Evolutionary conservation across 306 rosid species (phyloP).

Genomic region (Spatholobus suberectus): DNA sequence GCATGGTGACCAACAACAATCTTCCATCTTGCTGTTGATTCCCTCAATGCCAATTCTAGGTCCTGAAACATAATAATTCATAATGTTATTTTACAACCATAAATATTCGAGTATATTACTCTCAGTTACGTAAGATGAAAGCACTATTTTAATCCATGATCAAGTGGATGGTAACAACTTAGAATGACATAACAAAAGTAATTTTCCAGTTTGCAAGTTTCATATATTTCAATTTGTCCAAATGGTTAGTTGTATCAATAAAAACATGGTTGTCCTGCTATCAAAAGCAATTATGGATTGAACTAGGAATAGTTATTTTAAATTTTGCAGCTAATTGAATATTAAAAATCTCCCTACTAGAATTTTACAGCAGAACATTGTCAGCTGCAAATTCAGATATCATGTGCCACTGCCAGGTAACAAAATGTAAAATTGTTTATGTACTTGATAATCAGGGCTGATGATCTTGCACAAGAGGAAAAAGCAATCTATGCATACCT

Average conservation of each 20-base stretch:
- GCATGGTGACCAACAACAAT: conserved; percentile 63
- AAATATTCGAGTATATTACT: background rate
- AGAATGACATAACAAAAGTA: background rate
- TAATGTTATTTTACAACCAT: background rate
- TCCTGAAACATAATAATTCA: conserved; percentile 43
- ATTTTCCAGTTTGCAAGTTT: background rate
- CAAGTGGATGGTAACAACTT: background rate
- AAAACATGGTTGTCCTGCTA: background rate
- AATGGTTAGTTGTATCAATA: background rate
- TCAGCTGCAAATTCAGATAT: background rate
- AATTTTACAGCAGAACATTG: background rate
- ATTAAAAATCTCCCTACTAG: background rate
- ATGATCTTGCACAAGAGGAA: background rate
- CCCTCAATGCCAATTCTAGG: conserved; percentile 41
- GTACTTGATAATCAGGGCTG: too few species aligned
- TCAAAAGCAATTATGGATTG: background rate
- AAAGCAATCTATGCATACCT: conserved; percentile 37
- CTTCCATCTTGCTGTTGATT: conserved; percentile 54
- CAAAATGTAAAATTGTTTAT: background rate
- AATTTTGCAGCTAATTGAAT: background rate
- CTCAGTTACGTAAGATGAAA: background rate
- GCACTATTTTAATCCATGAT: background rate
- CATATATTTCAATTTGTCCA: background rate
- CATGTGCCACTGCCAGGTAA: background rate
- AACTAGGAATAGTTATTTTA: background rate